Conservation (phyloP, 768 basidiomycete species). For the Dacryopinax primogenitus region DNA sequence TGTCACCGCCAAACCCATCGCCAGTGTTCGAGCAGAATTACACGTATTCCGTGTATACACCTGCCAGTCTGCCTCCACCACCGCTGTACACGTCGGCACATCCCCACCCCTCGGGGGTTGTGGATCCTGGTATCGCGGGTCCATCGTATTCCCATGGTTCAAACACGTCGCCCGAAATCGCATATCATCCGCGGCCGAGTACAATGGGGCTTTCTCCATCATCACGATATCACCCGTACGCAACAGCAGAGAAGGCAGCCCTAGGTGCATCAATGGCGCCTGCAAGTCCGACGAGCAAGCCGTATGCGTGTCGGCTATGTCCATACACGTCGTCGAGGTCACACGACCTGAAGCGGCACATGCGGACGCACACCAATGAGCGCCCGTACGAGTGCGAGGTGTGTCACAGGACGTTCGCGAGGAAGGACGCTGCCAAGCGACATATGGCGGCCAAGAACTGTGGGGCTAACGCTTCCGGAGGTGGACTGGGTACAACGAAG, state of each 20-base stretch:
- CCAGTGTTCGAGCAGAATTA: neutral
- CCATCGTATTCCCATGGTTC: neutral
- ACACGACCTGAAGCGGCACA: constrained; percentile 5
- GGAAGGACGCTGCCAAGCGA: constrained; percentile 13
- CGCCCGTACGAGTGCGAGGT: constrained; percentile 12
- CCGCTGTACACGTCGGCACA: constrained; percentile 2
- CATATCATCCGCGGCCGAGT: neutral
- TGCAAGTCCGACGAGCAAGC: constrained; percentile 1
- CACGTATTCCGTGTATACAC: neutral
- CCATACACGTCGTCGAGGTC: constrained; percentile 7
- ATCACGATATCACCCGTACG: constrained; percentile 1
- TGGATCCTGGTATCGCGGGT: neutral
- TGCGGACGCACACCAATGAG: constrained; percentile 11
- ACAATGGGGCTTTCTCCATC: neutral
- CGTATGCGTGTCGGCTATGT: neutral
- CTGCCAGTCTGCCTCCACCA: neutral
- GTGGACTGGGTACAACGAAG: constrained; percentile 1
- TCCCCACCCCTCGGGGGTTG: neutral
- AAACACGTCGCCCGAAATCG: neutral
- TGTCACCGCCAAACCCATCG: neutral
- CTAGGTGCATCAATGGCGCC: neutral
- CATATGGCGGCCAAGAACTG: constrained; percentile 12
- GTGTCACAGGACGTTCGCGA: constrained; percentile 12
- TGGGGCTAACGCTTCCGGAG: neutral
- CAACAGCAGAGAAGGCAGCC: neutral